These are phyloP conservation scores for Apiotrichum brassicae DNA, from an alignment of 1,284 basidiomycete genomes.

Conservation along the genomic window DNA sequence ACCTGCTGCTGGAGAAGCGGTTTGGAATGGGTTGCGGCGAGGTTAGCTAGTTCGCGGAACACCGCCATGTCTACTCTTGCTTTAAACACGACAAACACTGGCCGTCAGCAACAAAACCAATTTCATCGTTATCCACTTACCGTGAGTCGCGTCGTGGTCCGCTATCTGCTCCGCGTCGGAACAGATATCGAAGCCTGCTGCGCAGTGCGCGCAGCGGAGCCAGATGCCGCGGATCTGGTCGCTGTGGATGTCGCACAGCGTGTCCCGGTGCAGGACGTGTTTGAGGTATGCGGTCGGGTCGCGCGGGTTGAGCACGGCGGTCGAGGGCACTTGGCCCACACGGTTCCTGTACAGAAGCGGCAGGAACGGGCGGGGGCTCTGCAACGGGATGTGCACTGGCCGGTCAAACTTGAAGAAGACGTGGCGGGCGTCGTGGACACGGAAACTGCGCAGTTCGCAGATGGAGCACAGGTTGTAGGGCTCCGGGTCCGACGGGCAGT, in stretches of 20 bases:
- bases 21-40: slow-evolving; percentile 33
- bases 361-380: slow-evolving; percentile 57
- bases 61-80: slow-evolving; percentile 54
- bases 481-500: slow-evolving; percentile 43
- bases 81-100: slow-evolving; percentile 77
- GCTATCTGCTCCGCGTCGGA: slow-evolving; percentile 68
- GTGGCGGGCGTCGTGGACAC: slow-evolving; percentile 71
- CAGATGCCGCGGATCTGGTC: slow-evolving; percentile 66
- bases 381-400: slow-evolving; percentile 64
- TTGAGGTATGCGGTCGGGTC: slow-evolving; percentile 63
- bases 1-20: slow-evolving; percentile 37
- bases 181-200: slow-evolving; percentile 63
- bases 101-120: background rate
- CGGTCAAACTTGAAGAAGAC: slow-evolving; percentile 78
- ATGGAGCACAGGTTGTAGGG: slow-evolving; percentile 56
- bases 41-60: slow-evolving; percentile 35
- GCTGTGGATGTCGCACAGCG: slow-evolving; percentile 44
- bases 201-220: slow-evolving; percentile 81
- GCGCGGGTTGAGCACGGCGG: slow-evolving; percentile 54
- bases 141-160: slow-evolving; percentile 69
- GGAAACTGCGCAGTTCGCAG: slow-evolving; percentile 71
- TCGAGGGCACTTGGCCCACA: slow-evolving; percentile 54
- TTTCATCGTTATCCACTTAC: slow-evolving; percentile 20
- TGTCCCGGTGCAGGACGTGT: slow-evolving; percentile 56
- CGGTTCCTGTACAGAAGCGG: slow-evolving; percentile 62